phyloP scores from a whole-genome alignment of 768 basidiomycete species.

The Naganishia onofrii region DNA sequence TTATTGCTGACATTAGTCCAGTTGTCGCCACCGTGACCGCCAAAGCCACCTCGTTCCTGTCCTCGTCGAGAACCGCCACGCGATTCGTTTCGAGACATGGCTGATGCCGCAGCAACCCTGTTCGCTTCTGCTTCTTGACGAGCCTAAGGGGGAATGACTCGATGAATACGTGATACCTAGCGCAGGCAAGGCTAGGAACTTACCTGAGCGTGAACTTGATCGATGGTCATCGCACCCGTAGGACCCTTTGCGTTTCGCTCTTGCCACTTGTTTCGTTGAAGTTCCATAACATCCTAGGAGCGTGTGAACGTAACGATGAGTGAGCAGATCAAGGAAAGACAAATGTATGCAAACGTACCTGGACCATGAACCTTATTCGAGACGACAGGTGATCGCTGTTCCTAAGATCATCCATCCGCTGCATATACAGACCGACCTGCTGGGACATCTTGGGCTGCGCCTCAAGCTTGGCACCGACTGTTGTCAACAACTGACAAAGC shows the following conservation, averaged over 20 bases:
- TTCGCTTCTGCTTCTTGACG: constrained; percentile 51
- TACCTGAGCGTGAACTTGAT: constrained; percentile 82
- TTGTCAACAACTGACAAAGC: constrained; percentile 84
- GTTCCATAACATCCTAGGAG: constrained; percentile 79
- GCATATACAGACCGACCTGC: constrained; percentile 83
- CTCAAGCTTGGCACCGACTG: constrained; percentile 80
- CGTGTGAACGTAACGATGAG: constrained; percentile 1
- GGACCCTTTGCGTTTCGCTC: constrained; percentile 60
- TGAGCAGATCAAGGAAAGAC: background rate
- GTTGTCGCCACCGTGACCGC: constrained; percentile 69
- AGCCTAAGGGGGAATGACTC: background rate
- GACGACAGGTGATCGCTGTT: constrained; percentile 72
- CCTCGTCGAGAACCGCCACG: constrained; percentile 88
- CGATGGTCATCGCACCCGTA: constrained; percentile 79
- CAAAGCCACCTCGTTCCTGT: constrained; percentile 59
- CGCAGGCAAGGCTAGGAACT: constrained; percentile 45
- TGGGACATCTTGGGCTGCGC: constrained; percentile 66
- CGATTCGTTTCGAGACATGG: constrained; percentile 62
- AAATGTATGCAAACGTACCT: constrained; percentile 60
- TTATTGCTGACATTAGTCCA: constrained; percentile 71
- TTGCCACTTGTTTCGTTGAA: constrained; percentile 79
- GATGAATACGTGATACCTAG: background rate
- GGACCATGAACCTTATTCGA: constrained; percentile 92
- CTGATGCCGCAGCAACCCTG: constrained; percentile 62
- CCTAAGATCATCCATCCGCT: constrained; percentile 77